These are phyloP conservation scores for Dipodascus albidus DNA, from an alignment of 805 yeast genomes.

Conservation along the genomic window DNA sequence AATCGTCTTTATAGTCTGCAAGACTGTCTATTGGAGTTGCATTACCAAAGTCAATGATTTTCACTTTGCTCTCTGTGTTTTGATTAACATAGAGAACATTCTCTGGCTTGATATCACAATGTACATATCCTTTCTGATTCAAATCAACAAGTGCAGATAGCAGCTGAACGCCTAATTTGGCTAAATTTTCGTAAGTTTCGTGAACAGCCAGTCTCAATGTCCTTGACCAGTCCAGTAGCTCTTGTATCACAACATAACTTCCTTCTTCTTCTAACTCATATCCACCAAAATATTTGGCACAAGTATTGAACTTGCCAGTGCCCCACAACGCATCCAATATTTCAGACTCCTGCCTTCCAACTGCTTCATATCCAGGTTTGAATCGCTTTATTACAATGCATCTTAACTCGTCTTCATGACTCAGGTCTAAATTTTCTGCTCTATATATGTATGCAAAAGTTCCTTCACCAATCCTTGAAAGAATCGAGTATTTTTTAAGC, in stretches of 20 bases:
- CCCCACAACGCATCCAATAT: conserved; percentile 3
- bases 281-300: conserved; percentile 4
- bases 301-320: conserved; percentile 1
- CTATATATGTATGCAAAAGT: conserved; percentile 6
- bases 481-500: conserved; percentile 1
- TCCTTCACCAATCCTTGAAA: conserved; percentile 6
- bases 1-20: conserved; percentile 13
- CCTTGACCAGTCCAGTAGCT: conserved; percentile 7
- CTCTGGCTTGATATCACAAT: conserved; percentile 19
- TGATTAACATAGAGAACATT: conserved; percentile 9
- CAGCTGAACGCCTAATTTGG: conserved; percentile 15
- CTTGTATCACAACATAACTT: conserved; percentile 4
- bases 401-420: background rate
- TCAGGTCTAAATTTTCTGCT: conserved; percentile 5
- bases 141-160: conserved; percentile 13
- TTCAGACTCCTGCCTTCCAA: conserved; percentile 7
- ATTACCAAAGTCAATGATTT: conserved; percentile 18
- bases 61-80: conserved; percentile 5
- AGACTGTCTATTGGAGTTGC: conserved; percentile 8
- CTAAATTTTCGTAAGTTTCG: conserved; percentile 6
- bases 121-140: conserved; percentile 14
- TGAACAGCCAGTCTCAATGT: background rate
- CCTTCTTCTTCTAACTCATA: conserved; percentile 5
- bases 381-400: conserved; percentile 7
- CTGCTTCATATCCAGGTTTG: background rate